Conservation (phyloP, 768 basidiomycete species). For the Tulasnella sp. region DNA sequence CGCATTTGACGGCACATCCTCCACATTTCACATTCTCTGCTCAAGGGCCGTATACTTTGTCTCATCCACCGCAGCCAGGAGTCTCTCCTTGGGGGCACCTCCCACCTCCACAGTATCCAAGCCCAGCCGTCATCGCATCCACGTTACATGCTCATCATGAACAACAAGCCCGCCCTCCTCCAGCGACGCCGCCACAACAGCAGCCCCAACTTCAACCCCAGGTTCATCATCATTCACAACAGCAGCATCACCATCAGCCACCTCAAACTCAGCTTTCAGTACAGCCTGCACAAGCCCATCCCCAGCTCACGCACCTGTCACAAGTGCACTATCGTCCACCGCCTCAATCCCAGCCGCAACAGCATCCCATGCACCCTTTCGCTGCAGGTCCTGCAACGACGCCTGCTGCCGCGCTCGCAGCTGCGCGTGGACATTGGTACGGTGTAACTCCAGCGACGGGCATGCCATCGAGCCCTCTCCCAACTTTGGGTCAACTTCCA, state of each 20-base stretch:
- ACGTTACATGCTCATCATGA: slow-evolving; percentile 1
- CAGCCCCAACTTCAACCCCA: slow-evolving; percentile 1
- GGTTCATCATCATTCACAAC: slow-evolving; percentile 7
- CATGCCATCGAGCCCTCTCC: neutral
- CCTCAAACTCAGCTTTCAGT: too few relatives aligned
- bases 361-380: neutral
- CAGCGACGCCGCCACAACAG: neutral
- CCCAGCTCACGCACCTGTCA: too few relatives aligned
- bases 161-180: slow-evolving; percentile 14
- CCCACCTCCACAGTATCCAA: neutral
- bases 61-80: neutral
- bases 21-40: too few relatives aligned
- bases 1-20: too few relatives aligned
- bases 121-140: slow-evolving; percentile 20
- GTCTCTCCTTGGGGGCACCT: slow-evolving; percentile 3
- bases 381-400: neutral
- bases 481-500: neutral
- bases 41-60: neutral
- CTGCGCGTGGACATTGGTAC: slow-evolving; percentile 10
- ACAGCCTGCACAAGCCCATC: too few relatives aligned
- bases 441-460: slow-evolving; percentile 1
- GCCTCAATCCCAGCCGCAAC: slow-evolving; percentile 13
- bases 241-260: slow-evolving; percentile 17
- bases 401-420: neutral
- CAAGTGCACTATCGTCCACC: too few relatives aligned